Evolutionary conservation across 1,284 basidiomycete genomes (phyloP), one percentile per base, ranked within the genome.

Genomic region (Ceratobasidium papillatum): DNA sequence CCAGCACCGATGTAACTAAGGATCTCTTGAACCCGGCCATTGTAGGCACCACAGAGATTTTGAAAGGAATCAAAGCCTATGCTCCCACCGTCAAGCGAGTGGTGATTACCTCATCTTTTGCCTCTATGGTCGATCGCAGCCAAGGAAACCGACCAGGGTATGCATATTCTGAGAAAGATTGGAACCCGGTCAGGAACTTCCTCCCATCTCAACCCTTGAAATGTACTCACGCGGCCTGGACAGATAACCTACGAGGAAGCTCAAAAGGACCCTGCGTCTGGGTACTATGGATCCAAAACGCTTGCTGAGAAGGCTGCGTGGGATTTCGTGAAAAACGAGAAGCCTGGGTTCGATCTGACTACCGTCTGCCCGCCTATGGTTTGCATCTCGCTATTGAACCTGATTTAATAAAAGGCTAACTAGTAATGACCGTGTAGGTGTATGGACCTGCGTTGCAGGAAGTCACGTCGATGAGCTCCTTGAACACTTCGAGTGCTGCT

Each of bases 21-120:
- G 82, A 82, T 36, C 80, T 84, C 62, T 80, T 84, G 71, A 80
- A 83, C 68, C 84, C 84, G 1, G 85, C 85, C n/a, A 81, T 86
- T 30, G 77, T 83, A 61, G 85, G 85, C 2, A 86, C 85, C 0
- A 78, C 78, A n/a, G 81, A 80, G 64, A 78, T 85, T 7, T 78
- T 86, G 12, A 78, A 81, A 34, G 82, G 82, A 19, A 75, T 78
- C 34, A 80, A 78, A 36, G 79, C 76, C 76, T 27, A 64, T 30
- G 75, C 45, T 68, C 45, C 78, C 41, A 76, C 76, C n/a, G 80
- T 86, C 77, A 82, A 82, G 76, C 80, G 82, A 19, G 80, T 86
- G 56, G 81, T 84, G 34, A 78, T 85, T 66, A 84, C 85, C 4
- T 84, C 84, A 2, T 85, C 84, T 0, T 83, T 84, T 64, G 84